phyloP scores from a whole-genome alignment of 1,284 basidiomycete species.

The Afroboletus lepidellus region DNA sequence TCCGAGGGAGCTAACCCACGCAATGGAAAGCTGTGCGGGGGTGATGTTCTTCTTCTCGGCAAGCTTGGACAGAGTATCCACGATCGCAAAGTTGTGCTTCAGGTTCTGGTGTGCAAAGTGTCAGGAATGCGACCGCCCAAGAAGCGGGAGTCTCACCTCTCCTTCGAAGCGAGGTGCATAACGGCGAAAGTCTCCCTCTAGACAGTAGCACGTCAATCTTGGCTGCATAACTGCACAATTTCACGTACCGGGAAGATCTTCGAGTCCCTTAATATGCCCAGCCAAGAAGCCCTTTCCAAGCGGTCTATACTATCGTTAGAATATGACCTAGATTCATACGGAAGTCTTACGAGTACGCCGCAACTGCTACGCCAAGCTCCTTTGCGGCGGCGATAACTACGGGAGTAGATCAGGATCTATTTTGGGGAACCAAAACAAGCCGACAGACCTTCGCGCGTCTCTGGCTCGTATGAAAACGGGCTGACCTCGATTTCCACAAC shows the following conservation, averaged over 20 bases:
- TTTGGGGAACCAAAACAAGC: background rate
- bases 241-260: conserved; percentile 44
- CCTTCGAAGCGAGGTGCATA: conserved; percentile 29
- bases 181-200: conserved; percentile 29
- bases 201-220: background rate
- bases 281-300: conserved; percentile 60
- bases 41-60: conserved; percentile 47
- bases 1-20: conserved; percentile 46
- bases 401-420: background rate
- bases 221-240: background rate
- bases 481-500: conserved; percentile 55
- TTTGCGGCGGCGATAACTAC: conserved; percentile 39
- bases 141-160: conserved; percentile 30
- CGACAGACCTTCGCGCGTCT: conserved; percentile 37
- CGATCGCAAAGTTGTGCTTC: conserved; percentile 51
- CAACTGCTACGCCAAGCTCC: conserved; percentile 49
- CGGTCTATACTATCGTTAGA: conserved; percentile 35
- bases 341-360: conserved; percentile 48
- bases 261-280: conserved; percentile 44
- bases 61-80: conserved; percentile 44
- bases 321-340: background rate
- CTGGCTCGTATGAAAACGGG: conserved; percentile 47
- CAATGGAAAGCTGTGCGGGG: conserved; percentile 55
- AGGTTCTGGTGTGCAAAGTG: background rate
- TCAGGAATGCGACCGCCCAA: background rate